A percentile compares a stretch with the other conserved stretches of the same genome.
phyloP scores from a whole-genome alignment of 306 rosid species.

The Vigna mungo region DNA sequence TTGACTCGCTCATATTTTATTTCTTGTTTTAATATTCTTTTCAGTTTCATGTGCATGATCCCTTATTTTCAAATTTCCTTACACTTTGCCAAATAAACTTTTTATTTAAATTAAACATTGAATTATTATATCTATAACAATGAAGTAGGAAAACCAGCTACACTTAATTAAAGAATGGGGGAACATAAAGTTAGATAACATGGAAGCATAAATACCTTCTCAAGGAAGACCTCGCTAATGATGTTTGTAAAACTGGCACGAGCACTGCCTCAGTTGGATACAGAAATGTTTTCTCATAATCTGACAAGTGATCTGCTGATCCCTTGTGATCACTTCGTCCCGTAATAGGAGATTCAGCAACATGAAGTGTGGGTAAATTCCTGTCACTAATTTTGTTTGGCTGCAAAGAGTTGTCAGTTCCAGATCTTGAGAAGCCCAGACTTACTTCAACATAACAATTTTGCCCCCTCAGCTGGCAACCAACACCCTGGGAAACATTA shows the following conservation, averaged over 20 bases:
- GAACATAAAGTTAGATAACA: slow-evolving; percentile 30
- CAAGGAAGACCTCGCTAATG: slow-evolving; percentile 82
- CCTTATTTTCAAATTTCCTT: slow-evolving; percentile 2
- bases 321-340: slow-evolving; percentile 82
- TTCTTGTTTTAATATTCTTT: slow-evolving; percentile 32
- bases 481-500: slow-evolving; percentile 81
- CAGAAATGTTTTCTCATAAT: slow-evolving; percentile 75
- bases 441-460: slow-evolving; percentile 90
- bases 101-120: not conserved
- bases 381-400: slow-evolving; percentile 54
- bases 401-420: slow-evolving; percentile 59
- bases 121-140: slow-evolving; percentile 25
- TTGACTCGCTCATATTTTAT: slow-evolving; percentile 7
- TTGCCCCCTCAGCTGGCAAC: slow-evolving; percentile 86
- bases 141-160: slow-evolving; percentile 28
- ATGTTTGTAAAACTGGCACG: slow-evolving; percentile 80
- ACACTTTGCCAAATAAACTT: not conserved
- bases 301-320: slow-evolving; percentile 56
- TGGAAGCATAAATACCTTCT: slow-evolving; percentile 62
- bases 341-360: slow-evolving; percentile 56
- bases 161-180: slow-evolving; percentile 25
- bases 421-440: slow-evolving; percentile 78
- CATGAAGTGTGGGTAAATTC: slow-evolving; percentile 63
- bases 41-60: not conserved
- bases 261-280: slow-evolving; percentile 95